Conservation (phyloP, 1,284 basidiomycete genomes). For the Cutaneotrichosporon cyanovorans region DNA sequence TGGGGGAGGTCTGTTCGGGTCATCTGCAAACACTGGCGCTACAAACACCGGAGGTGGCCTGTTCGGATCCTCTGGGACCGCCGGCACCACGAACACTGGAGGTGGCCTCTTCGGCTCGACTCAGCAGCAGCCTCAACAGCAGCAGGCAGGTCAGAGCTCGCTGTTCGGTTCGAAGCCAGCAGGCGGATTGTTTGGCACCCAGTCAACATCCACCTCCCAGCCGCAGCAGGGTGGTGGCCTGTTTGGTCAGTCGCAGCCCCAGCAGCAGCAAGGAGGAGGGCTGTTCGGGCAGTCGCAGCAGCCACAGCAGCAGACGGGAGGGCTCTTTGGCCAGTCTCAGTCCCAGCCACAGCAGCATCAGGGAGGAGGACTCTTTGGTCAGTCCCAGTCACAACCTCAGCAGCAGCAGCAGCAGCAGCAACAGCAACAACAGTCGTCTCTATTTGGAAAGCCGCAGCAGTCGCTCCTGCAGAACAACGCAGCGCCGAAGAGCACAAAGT, state of each 20-base stretch:
- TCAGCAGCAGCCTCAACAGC: constrained; percentile 8
- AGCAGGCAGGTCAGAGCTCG: not conserved
- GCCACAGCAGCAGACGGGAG: constrained; percentile 3
- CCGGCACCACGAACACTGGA: not conserved
- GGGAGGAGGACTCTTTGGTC: constrained; percentile 10
- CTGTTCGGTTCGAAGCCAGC: constrained; percentile 1
- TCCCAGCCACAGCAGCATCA: not conserved
- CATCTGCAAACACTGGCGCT: constrained; percentile 2
- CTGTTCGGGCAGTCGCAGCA: constrained; percentile 22
- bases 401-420: not conserved
- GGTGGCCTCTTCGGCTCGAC: constrained; percentile 18
- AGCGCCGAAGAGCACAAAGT: constrained; percentile 30
- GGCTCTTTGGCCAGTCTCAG: constrained; percentile 20
- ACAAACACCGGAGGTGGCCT: not conserved
- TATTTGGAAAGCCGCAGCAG: constrained; percentile 1
- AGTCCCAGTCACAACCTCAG: not conserved
- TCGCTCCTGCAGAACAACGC: constrained; percentile 2
- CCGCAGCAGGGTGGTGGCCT: constrained; percentile 3
- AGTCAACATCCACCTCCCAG: not conserved
- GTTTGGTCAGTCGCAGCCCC: constrained; percentile 7
- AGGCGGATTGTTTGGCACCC: constrained; percentile 4
- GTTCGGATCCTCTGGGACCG: constrained; percentile 5
- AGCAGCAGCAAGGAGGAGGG: constrained; percentile 7
- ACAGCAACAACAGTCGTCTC: constrained; percentile 2
- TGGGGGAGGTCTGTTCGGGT: constrained; percentile 10